Percentiles rank a stretch among this genome's conserved stretches.
Evolutionary conservation across 2,329 filamentous ascomycete genomes (phyloP).

Genomic region (Alternaria arbusti): DNA sequence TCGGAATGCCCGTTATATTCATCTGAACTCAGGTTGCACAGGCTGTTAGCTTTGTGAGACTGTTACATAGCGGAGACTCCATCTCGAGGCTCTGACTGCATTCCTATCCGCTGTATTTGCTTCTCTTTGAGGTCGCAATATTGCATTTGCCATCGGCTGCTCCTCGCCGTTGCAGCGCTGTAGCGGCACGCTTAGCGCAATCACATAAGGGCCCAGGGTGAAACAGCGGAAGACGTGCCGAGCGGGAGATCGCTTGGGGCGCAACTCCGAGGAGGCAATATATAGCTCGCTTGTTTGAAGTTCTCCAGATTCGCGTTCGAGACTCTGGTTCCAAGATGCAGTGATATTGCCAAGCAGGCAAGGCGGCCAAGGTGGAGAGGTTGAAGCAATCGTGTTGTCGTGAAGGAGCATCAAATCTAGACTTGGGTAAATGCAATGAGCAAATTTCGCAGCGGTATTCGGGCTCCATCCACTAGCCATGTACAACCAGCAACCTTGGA

Average conservation of each 20-base stretch:
- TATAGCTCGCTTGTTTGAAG: neutral
- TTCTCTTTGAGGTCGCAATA: neutral
- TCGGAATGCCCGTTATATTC: neutral
- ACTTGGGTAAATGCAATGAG: neutral
- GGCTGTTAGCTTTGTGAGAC: neutral
- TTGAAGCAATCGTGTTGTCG: neutral
- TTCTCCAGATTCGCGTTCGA: neutral
- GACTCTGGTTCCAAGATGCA: neutral
- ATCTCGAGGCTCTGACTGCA: neutral
- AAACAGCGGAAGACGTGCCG: conserved; percentile 17
- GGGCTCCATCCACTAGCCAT: neutral
- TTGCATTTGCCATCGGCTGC: neutral
- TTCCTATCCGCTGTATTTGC: neutral
- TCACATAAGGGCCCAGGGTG: conserved; percentile 14
- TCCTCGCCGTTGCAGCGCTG: neutral
- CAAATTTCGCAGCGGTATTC: neutral
- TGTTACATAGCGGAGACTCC: neutral
- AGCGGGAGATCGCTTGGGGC: conserved; percentile 18
- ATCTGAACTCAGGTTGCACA: neutral
- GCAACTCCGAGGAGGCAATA: neutral
- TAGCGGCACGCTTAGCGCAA: conserved; percentile 9
- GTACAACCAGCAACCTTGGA: neutral
- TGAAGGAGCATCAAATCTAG: neutral
- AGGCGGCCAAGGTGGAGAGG: neutral
- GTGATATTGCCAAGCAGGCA: neutral